phyloP scores from a whole-genome alignment of 1,284 basidiomycete species.

The Cutaneotrichosporon dermatis region DNA sequence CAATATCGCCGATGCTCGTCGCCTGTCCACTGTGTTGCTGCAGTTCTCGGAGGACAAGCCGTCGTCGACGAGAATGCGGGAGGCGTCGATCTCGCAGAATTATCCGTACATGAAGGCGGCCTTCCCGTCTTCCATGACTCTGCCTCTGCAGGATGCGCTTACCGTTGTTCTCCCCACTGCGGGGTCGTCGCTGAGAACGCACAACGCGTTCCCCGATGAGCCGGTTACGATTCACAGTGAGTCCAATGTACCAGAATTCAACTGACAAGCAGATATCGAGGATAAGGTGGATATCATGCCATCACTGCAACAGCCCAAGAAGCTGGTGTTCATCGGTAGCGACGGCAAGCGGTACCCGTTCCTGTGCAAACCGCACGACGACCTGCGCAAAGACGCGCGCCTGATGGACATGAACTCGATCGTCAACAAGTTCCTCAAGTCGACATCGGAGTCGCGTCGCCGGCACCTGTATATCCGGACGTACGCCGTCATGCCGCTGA shows the following conservation, averaged over 20 bases:
- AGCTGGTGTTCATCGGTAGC: conserved; percentile 78
- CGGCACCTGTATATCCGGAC: conserved; percentile 86
- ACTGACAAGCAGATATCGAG: conserved; percentile 40
- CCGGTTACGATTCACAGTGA: conserved; percentile 73
- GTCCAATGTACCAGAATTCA: conserved; percentile 18
- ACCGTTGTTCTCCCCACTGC: conserved; percentile 79
- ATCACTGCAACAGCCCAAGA: conserved; percentile 87
- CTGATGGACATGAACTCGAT: conserved; percentile 98
- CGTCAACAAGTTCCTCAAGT: conserved; percentile 94
- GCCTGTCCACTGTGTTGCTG: conserved; percentile 35
- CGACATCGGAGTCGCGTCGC: conserved; percentile 85
- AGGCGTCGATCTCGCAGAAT: conserved; percentile 41
- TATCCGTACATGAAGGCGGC: conserved; percentile 62
- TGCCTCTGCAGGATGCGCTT: conserved; percentile 90
- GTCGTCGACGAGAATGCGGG: conserved; percentile 24
- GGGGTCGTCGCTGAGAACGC: conserved; percentile 57
- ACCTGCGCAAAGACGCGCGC: conserved; percentile 93
- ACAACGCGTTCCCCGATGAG: conserved; percentile 77
- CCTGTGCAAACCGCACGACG: conserved; percentile 96
- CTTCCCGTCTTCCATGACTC: conserved; percentile 65
- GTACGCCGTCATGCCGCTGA: conserved; percentile 92
- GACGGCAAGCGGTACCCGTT: conserved; percentile 86
- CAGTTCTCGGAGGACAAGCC: conserved; percentile 40
- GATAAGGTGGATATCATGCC: conserved; percentile 89
- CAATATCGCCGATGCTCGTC: conserved; percentile 44